Base-by-base conservation (phyloP, 2,329 filamentous ascomycete species). In the Pseudocercospora macadamiae region DNA sequence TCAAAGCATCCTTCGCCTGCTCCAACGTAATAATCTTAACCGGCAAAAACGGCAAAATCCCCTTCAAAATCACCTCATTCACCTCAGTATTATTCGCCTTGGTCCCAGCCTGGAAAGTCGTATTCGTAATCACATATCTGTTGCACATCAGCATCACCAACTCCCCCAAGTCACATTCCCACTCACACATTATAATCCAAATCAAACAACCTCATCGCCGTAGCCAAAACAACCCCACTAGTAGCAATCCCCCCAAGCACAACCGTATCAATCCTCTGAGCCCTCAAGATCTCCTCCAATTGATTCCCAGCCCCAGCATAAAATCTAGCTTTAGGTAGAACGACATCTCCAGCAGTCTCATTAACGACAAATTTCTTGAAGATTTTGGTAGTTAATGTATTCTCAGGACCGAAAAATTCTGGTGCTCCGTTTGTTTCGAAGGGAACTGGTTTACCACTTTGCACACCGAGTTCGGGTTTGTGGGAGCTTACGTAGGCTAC, bases 191-290 rank as follows among this genome's bases (percentile, higher is more conserved):
- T 73, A 56, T 75, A 79, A 55, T 78, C 75, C 28, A 78, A 58
- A 61, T 79, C 76, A 49, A 79, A 79, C 14, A 79, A 59, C 8
- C 71, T 70, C 57, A 79, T 79, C 4, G 75, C 67, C 7, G 76
- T 79, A 42, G 68, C 71, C 70, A 79, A 68, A 3, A 79, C 71
- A 2, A 78, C 77, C 0, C 76, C 77, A 1, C 74, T 76, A n/a
- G 78, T 74, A 25, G 70, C 70, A 23, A 79, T 57, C 0, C 77
- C 78, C 6, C 74, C 78, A 71, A 70, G 36, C 47, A 79, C 64
- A 12, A 79, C 75, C 3, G 76, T 78, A 49, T 77, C 70, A 39
- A 79, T 77, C 21, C 66, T 55, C 58, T 74, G 71, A 6, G 73
- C 70, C 25, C 67, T 68, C 56, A 79, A 57, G 28, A 79, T 76